phyloP scores from a whole-genome alignment of 2,329 filamentous ascomycete genomes.

The Ciborinia camelliae region DNA sequence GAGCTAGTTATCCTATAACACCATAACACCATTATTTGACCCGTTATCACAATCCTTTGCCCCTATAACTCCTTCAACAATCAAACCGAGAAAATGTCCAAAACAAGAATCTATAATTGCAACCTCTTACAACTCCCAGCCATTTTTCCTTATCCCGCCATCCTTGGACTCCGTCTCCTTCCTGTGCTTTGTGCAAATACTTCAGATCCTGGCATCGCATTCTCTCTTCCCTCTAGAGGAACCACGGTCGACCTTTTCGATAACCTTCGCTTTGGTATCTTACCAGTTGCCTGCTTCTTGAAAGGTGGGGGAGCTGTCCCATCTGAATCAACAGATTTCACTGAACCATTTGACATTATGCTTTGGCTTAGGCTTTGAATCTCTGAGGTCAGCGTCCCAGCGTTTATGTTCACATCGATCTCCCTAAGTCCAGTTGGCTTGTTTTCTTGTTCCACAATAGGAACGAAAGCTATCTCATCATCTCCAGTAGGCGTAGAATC shows the following conservation, averaged over 20 bases:
- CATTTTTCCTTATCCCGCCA: conserved; percentile 1
- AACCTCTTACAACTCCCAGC: background rate
- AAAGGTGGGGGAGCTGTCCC: conserved; percentile 27
- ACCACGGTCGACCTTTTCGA: conserved; percentile 40
- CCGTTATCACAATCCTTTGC: background rate
- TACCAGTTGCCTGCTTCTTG: conserved; percentile 38
- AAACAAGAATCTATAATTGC: background rate
- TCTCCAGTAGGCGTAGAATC: conserved; percentile 24
- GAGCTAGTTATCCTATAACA: conserved; percentile 2
- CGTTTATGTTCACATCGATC: conserved; percentile 47
- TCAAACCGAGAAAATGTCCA: background rate
- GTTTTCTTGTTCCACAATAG: conserved; percentile 22
- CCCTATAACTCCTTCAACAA: background rate
- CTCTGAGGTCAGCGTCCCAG: conserved; percentile 35
- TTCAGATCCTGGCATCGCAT: conserved; percentile 28
- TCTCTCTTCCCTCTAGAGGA: conserved; percentile 46
- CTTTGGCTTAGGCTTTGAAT: conserved; percentile 20
- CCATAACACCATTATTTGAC: background rate
- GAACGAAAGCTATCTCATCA: conserved; percentile 24
- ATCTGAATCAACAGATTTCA: conserved; percentile 5
- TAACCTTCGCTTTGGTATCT: conserved; percentile 42
- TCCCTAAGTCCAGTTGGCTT: conserved; percentile 45
- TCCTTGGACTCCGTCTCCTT: conserved; percentile 35
- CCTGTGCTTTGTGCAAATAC: conserved; percentile 32
- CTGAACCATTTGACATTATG: conserved; percentile 10